Evolutionary conservation across 148 eudicot genomes (phyloP), one percentile per base, ranked within the genome.

Genomic region (Pouteria glomerata): DNA sequence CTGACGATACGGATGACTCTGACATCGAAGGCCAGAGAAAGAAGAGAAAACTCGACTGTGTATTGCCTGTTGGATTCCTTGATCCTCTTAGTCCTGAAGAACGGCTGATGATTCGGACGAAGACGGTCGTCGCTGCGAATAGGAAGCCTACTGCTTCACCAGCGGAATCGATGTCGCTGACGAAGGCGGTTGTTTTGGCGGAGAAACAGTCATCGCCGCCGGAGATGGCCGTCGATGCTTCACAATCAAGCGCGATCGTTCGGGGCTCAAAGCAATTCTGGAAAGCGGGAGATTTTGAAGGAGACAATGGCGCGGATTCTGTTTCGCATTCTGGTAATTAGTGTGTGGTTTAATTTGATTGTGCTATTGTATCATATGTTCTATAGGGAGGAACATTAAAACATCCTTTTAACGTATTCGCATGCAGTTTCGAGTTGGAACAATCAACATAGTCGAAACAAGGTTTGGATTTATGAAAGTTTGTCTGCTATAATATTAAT

Each of bases 241-340:
- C 27, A 19, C 73, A 70, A 6, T 41, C 73, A 1, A 47, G 8
- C 21, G 29, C 18, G 19, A 34, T 23, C 1, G 67, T 48, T 15
- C 45, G 34, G 53, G 26, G 74, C 27, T 71, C 73, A 31, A 82
- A 71, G 61, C 88, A 85, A 73, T 85, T 85, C 63, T 85, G 88
- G 88, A 85, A 82, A 72, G 85, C 88, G 5, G 85, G 88, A 18
- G 88, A 85, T 45, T 82, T 77, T 29, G 80, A 47, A 59, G 75
- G 23, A 13, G 33, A 24, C 67, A 52, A 2, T 29, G 37, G 35
- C 68, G 44, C 10, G 35, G 30, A 62, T 15, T 42, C 57, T 19
- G 33, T 26, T 52, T 74, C 81, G 10, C 31, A 64, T 14, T 72
- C 66, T 21, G 81, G 81, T 83, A 77, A 56, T 29, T 1, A 3